These are phyloP conservation scores for Trypanosoma grayi DNA, from an alignment of 208 protist species.

Conservation along the genomic window DNA sequence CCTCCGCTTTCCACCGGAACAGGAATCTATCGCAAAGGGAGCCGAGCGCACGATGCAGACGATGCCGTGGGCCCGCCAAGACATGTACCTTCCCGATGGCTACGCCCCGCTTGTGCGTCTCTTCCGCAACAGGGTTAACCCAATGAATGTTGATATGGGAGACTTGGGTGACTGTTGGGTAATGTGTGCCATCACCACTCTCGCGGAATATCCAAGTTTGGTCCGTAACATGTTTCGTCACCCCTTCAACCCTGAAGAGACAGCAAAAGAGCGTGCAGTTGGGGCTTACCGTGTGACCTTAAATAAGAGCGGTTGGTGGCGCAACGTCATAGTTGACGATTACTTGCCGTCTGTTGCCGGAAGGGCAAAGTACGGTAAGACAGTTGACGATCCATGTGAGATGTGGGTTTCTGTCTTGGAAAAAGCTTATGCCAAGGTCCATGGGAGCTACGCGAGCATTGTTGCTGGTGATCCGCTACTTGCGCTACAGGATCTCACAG, in stretches of 20 bases:
- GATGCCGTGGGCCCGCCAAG: constrained; percentile 26
- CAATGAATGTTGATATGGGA: constrained; percentile 34
- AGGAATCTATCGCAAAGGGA: constrained; percentile 20
- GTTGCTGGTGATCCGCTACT: constrained; percentile 49
- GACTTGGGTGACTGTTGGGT: constrained; percentile 66
- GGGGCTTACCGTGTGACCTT: constrained; percentile 72
- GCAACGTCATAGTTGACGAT: constrained; percentile 65
- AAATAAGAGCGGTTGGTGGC: constrained; percentile 81
- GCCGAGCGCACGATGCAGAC: constrained; percentile 14
- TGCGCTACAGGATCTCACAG: constrained; percentile 57
- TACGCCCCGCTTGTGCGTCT: constrained; percentile 15
- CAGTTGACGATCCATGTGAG: constrained; percentile 51
- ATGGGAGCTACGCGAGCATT: constrained; percentile 80
- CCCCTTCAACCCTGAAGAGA: constrained; percentile 34
- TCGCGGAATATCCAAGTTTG: constrained; percentile 46
- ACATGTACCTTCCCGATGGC: constrained; percentile 25
- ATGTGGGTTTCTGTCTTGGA: constrained; percentile 84
- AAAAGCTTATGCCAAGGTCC: constrained; percentile 88
- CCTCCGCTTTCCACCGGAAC: constrained; percentile 27
- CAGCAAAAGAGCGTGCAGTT: constrained; percentile 38
- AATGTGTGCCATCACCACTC: constrained; percentile 56
- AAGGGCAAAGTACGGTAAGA: constrained; percentile 45
- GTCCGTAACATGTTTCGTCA: constrained; percentile 61
- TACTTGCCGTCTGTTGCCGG: constrained; percentile 56
- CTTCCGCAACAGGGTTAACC: constrained; percentile 26